A percentile compares a stretch with the other conserved stretches of the same genome.
Conservation (phyloP, 208 protist species). For the Acanthamoeba royreba region DNA sequence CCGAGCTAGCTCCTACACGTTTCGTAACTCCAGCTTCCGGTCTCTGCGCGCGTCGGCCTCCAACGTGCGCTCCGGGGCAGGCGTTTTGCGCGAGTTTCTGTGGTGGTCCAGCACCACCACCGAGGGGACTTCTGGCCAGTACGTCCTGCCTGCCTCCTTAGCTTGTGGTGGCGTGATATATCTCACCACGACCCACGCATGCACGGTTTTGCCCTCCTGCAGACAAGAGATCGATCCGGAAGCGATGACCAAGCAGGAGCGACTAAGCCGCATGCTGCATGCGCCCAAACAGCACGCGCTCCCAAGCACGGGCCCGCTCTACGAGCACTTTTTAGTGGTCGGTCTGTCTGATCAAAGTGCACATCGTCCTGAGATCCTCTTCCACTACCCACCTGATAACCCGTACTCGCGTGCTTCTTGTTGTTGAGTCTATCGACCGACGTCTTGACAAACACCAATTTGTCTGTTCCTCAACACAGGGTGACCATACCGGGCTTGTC, state of each 20-base stretch:
- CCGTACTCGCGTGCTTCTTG: neutral
- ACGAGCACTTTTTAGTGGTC: conserved; percentile 27
- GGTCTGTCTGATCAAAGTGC: neutral
- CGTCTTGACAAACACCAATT: too few species aligned
- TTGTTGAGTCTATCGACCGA: neutral
- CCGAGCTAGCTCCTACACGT: neutral
- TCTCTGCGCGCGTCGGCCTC: neutral
- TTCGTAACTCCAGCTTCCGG: neutral
- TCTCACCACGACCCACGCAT: neutral
- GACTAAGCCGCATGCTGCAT: conserved; percentile 29
- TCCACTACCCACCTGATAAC: neutral
- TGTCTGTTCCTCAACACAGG: neutral
- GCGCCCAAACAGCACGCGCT: neutral
- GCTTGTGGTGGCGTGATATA: neutral
- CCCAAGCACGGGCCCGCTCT: neutral
- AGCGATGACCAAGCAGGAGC: conserved; percentile 14
- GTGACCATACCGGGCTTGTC: conserved; percentile 1
- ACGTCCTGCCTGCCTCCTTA: neutral
- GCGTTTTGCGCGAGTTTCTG: neutral
- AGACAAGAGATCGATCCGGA: conserved; percentile 15
- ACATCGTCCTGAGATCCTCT: neutral
- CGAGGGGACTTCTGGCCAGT: neutral
- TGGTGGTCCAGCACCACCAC: neutral
- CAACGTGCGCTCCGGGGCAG: neutral
- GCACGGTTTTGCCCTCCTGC: neutral